A percentile compares a stretch with the other conserved stretches of the same genome.
Evolutionary conservation across 495 filamentous ascomycete species (phyloP).

Genomic region (Elaphomyces granulatus): DNA sequence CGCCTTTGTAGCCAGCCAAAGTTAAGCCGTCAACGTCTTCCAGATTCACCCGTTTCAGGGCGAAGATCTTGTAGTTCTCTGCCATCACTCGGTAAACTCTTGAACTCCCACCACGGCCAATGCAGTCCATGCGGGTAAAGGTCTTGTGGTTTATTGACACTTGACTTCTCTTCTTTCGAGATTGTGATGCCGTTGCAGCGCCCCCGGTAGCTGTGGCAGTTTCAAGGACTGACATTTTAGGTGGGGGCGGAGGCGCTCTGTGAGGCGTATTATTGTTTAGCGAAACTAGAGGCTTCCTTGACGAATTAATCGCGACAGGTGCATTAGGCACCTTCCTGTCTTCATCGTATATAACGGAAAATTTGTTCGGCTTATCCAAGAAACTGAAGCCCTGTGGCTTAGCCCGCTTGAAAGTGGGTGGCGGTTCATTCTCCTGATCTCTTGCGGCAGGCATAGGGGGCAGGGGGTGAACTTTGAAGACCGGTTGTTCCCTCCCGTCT

Average conservation of each 20-base stretch:
- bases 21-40: conserved; percentile 76
- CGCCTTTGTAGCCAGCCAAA: conserved; percentile 83
- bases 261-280: conserved; percentile 75
- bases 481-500: conserved; percentile 31
- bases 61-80: conserved; percentile 88
- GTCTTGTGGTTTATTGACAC: conserved; percentile 81
- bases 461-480: conserved; percentile 51
- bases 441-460: conserved; percentile 42
- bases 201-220: conserved; percentile 78
- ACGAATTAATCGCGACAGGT: conserved; percentile 36
- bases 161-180: conserved; percentile 58
- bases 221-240: conserved; percentile 91
- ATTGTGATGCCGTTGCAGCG: conserved; percentile 51
- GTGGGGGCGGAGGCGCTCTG: conserved; percentile 66
- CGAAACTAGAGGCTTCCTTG: conserved; percentile 53
- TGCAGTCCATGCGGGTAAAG: conserved; percentile 75
- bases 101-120: conserved; percentile 82
- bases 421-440: conserved; percentile 74
- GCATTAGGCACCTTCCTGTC: conserved; percentile 32
- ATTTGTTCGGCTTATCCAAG: conserved; percentile 46
- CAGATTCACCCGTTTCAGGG: conserved; percentile 81
- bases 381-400: conserved; percentile 43
- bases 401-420: conserved; percentile 56
- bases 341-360: conserved; percentile 33
- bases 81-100: conserved; percentile 95